Evolutionary conservation across 768 basidiomycete genomes (phyloP), one percentile per base, ranked within the genome.

Genomic region (Trametes cubensis): DNA sequence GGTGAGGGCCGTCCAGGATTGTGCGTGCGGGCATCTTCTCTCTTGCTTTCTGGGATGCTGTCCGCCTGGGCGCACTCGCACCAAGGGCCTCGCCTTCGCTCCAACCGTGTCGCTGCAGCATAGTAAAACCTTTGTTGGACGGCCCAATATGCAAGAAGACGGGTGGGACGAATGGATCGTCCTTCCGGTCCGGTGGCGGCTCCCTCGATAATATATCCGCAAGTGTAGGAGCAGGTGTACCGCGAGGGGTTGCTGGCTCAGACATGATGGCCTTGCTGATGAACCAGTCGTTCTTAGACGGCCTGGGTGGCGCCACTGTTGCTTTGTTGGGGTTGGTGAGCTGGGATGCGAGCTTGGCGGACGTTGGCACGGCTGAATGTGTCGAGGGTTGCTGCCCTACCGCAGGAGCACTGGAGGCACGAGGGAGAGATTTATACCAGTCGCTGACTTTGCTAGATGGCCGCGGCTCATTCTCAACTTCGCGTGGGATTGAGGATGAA

Each of bases 71-170:
- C 17, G 80, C 78, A 55, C 79, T 78, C 13, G 81, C 79, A 25
- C 91, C 92, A 40, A 94, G 77, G 2, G 86, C 81, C 71, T 93
- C 88, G 25, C 92, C 92, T 69, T 93, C 92, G 56, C 78, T 85
- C 92, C 92, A 94, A 1, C 92, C 92, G 62, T 82, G 82, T 60
- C 80, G 83, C 72, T 87, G 84, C 28, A 94, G 74, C 87, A 94
- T 87, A 6, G 74, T 71, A 71, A 89, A 94, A 0, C 92, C 92
- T 65, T 77, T 86, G 68, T 93, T 94, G 0, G 84, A 80, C 2
- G 92, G 92, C 0, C 88, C 90, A 42, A 94, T 79, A 40, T 84
- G 83, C n/a, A 91, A 78, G 77, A 85, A 92, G 20, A 92, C 85
- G 2, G 90, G 89, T 26, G 88, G 90, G 6, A 67, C 75, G 67